Conservation (phyloP, 768 basidiomycete species). For the Suillus decipiens region DNA sequence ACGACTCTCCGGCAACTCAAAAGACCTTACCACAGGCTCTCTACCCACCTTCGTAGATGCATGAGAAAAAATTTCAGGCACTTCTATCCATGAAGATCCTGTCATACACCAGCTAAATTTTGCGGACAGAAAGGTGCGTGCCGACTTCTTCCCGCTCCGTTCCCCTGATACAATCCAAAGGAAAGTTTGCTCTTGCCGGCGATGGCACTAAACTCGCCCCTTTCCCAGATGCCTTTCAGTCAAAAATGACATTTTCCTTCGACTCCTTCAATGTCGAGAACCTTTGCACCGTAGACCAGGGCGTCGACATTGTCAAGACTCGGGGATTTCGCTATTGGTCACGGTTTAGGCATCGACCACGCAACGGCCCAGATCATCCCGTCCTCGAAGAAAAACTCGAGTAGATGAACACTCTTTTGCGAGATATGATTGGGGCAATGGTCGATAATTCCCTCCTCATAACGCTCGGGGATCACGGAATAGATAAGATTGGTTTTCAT, state of each 20-base stretch:
- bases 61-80: no score
- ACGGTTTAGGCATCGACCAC: constrained; percentile 95
- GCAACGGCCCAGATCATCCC: constrained; percentile 86
- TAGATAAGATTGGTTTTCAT: constrained; percentile 93
- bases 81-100: no score
- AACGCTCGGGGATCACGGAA: constrained; percentile 94
- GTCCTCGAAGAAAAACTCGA: constrained; percentile 81
- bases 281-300: constrained; percentile 91
- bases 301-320: constrained; percentile 52
- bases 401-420: constrained; percentile 84
- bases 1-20: no score
- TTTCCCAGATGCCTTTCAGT: no score
- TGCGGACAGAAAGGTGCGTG: no score
- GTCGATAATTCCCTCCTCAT: constrained; percentile 88
- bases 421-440: constrained; percentile 66
- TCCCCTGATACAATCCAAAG: no score
- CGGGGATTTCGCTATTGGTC: constrained; percentile 88
- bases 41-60: no score
- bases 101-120: no score
- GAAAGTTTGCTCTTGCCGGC: no score
- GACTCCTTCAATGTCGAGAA: constrained; percentile 99
- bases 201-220: no score
- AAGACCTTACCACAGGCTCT: no score
- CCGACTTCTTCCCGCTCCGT: no score
- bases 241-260: constrained; percentile 43